phyloP scores from a whole-genome alignment of 31 red algal species.

The Porphyra umbilicalis region DNA sequence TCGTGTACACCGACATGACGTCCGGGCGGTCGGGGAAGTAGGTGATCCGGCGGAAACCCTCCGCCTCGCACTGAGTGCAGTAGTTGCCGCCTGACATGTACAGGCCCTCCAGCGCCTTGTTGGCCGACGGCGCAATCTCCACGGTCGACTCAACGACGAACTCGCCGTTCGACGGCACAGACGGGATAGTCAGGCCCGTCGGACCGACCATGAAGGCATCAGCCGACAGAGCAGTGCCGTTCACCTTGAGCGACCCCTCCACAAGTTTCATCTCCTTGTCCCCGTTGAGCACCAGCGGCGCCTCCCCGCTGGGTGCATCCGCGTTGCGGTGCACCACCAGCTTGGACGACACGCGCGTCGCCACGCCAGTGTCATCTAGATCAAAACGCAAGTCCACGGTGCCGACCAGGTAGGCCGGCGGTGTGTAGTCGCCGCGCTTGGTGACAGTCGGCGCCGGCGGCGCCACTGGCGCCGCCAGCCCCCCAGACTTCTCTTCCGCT shows the following conservation, averaged over 20 bases:
- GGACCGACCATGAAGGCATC: constrained; percentile 1
- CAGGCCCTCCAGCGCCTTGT: constrained; percentile 84
- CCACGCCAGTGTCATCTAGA: constrained; percentile 56
- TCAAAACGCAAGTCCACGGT: constrained; percentile 54
- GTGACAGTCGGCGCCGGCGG: constrained; percentile 30
- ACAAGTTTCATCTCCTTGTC: constrained; percentile 38
- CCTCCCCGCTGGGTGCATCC: constrained; percentile 1
- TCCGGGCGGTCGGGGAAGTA: constrained; percentile 94
- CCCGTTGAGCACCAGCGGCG: constrained; percentile 60
- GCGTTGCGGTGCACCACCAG: constrained; percentile 40
- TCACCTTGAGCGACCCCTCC: constrained; percentile 36
- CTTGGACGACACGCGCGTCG: constrained; percentile 45
- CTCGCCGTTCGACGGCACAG: constrained; percentile 2
- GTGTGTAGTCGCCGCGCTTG: constrained; percentile 65
- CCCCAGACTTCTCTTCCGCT: neutral
- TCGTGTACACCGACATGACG: constrained; percentile 78
- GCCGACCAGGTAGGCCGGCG: constrained; percentile 61
- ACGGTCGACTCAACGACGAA: constrained; percentile 63
- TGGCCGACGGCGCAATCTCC: constrained; percentile 54
- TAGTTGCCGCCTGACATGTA: constrained; percentile 85
- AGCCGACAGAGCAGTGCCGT: constrained; percentile 24
- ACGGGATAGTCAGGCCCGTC: neutral
- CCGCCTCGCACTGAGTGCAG: constrained; percentile 96
- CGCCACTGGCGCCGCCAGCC: constrained; percentile 1
- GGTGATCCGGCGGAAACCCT: constrained; percentile 94